These are phyloP conservation scores for Vicia villosa DNA, from an alignment of 306 rosid genomes.

Conservation along the genomic window DNA sequence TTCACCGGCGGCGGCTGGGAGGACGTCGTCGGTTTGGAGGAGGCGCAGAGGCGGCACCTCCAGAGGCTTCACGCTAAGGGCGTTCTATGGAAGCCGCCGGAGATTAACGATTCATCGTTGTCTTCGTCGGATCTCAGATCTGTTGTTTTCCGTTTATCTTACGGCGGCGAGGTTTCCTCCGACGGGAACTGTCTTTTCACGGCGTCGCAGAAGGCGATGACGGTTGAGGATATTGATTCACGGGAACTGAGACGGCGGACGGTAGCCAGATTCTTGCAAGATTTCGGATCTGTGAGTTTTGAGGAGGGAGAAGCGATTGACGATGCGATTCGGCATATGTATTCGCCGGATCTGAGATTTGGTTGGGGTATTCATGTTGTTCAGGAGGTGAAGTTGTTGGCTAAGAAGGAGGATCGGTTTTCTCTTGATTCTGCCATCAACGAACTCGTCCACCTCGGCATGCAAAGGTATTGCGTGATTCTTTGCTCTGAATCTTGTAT, in stretches of 20 bases:
- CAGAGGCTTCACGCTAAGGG: constrained; percentile 80
- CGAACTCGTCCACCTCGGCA: constrained; percentile 85
- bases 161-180: constrained; percentile 94
- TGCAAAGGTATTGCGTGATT: constrained; percentile 65
- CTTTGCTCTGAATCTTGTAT: not conserved
- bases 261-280: constrained; percentile 73
- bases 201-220: constrained; percentile 88
- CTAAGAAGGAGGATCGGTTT: constrained; percentile 77
- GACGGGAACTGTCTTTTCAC: constrained; percentile 95
- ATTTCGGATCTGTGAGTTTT: constrained; percentile 64
- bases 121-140: constrained; percentile 52
- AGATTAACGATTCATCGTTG: constrained; percentile 42
- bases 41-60: constrained; percentile 78
- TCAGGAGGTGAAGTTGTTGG: constrained; percentile 93
- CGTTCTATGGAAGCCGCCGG: constrained; percentile 86
- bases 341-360: constrained; percentile 82
- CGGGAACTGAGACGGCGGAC: constrained; percentile 78
- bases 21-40: constrained; percentile 81
- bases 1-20: constrained; percentile 68
- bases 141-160: constrained; percentile 77
- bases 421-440: constrained; percentile 76
- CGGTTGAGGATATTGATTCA: constrained; percentile 63
- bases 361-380: constrained; percentile 98
- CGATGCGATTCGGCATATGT: constrained; percentile 79
- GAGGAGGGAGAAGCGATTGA: constrained; percentile 61